Evolutionary conservation across 1,284 basidiomycete genomes (phyloP).

Genomic region (Earliella scabrosa): DNA sequence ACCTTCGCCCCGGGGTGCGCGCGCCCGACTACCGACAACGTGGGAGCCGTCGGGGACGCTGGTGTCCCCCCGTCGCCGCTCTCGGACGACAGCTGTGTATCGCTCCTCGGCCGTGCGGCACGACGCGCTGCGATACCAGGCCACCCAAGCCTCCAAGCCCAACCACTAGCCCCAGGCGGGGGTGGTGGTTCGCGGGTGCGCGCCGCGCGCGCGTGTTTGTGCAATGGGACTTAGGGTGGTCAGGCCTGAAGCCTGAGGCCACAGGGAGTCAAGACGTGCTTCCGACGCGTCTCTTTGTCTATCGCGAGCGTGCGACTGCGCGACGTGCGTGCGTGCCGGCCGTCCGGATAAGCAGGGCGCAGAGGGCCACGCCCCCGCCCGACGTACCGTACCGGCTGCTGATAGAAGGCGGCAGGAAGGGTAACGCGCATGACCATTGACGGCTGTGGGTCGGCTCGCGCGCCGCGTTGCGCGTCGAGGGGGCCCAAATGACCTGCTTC

Average conservation of each 20-base stretch:
- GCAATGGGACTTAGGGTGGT: no score
- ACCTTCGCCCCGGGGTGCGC: neutral
- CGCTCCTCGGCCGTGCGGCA: neutral
- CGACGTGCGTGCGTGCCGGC: constrained; percentile 1
- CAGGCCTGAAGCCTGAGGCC: no score
- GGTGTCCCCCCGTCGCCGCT: neutral
- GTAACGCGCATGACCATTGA: no score
- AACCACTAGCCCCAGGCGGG: no score
- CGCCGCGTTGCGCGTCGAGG: no score
- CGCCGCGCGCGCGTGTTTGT: no score
- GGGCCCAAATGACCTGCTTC: no score
- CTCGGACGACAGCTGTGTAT: neutral
- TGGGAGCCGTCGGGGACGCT: neutral
- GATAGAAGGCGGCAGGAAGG: neutral
- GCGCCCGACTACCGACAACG: constrained; percentile 3
- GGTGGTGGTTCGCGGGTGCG: no score
- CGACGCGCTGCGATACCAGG: neutral
- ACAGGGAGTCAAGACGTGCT: no score
- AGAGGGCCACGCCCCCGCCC: neutral
- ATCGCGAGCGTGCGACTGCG: constrained; percentile 16
- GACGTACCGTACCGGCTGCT: neutral
- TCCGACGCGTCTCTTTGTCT: constrained; percentile 16
- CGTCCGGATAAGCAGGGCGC: neutral
- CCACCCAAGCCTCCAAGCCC: no score
- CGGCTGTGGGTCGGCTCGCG: no score